Evolutionary conservation across 2,329 filamentous ascomycete genomes (phyloP), one percentile per base, ranked within the genome.

Genomic region (Epichloe gansuensis): DNA sequence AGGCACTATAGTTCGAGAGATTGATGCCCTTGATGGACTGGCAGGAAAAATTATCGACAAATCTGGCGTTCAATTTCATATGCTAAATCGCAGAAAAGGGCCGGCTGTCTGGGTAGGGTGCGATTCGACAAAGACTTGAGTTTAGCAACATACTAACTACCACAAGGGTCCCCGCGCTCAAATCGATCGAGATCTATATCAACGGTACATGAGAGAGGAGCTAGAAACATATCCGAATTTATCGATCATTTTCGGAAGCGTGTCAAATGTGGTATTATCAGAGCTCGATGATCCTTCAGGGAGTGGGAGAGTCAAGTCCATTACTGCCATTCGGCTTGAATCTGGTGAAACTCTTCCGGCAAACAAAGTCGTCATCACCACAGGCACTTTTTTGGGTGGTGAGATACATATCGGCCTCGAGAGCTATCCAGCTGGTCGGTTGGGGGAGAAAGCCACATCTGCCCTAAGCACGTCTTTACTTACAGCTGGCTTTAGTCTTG

Each of bases 341-440:
- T 88, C 87, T 46, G 93, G 93, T 34, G 84, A 94, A 64, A 73
- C 95, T 15, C 78, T 98, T 57, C 78, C 82, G 1, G 87, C 91
- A 1, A 81, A 77, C 46, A 83, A 84, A 55, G 90, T 97, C 38
- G 80, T 98, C 25, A 96, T 98, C 59, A 97, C 93, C 0, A 98
- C 93, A 0, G 93, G 93, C 0, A 98, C 93, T 0, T 98, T 98
- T 63, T 70, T 98, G 5, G 86, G 91, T 11, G 93, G 90, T 17
- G 93, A 98, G 68, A 98, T 98, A 56, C 93, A 98, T 61, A 94
- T 98, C 55, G 93, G 89, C 0, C 71, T 97, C 7, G 79, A 95
- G 50, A 78, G 77, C 3, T 95, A 81, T 63, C 90, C 93, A 0
- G 87, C 93, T 0, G 93, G 93, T 1, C 82, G 93, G 8, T 89